phyloP scores from a whole-genome alignment of 495 filamentous ascomycete genomes.

The Lentithecium fluviatile region DNA sequence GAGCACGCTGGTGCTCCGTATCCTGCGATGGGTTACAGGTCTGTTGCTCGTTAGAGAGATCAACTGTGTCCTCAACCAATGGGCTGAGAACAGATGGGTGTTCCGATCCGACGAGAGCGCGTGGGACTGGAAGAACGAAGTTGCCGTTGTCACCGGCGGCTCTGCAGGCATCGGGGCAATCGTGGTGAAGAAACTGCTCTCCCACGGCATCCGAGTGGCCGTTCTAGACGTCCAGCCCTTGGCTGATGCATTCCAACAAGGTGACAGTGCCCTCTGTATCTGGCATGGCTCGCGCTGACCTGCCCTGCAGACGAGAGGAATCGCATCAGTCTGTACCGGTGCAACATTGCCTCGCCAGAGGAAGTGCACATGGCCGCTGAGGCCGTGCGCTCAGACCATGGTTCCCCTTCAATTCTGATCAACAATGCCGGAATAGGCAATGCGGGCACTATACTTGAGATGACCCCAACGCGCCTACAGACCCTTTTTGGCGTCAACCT shows the following conservation, averaged over 20 bases:
- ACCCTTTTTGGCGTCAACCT: conserved; percentile 60
- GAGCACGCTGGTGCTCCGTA: conserved; percentile 29
- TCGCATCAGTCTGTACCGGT: conserved; percentile 44
- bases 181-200: conserved; percentile 49
- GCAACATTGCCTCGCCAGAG: conserved; percentile 54
- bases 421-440: conserved; percentile 59
- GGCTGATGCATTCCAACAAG: conserved; percentile 13
- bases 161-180: conserved; percentile 57
- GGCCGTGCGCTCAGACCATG: conserved; percentile 49
- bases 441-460: conserved; percentile 50
- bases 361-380: conserved; percentile 49
- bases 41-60: conserved; percentile 44
- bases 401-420: conserved; percentile 56
- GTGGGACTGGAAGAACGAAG: conserved; percentile 49
- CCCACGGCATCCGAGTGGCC: conserved; percentile 51
- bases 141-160: conserved; percentile 60
- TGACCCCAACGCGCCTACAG: conserved; percentile 48
- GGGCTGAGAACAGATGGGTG: conserved; percentile 53
- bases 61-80: conserved; percentile 47
- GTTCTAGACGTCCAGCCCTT: conserved; percentile 42
- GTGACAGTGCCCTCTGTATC: conserved; percentile 9
- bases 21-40: conserved; percentile 22
- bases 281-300: conserved; percentile 15
- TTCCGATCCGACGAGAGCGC: conserved; percentile 41
- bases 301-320: conserved; percentile 5